phyloP scores from a whole-genome alignment of 176 grass and related monocot genomes.

The Zizania latifolia region DNA sequence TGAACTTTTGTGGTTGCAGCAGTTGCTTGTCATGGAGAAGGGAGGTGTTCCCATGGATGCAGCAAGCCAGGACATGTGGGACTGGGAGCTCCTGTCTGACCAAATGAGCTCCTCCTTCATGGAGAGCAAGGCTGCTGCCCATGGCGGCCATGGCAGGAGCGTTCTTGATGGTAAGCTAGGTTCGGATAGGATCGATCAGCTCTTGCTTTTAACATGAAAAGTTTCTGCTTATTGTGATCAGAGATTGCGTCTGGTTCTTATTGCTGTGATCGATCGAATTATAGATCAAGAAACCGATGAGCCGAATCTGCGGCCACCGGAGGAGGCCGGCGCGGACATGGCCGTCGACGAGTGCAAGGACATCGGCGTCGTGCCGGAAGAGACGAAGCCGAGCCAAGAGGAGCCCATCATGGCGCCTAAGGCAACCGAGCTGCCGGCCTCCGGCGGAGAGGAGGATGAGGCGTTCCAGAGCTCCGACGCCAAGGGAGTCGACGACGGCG shows the following conservation, averaged over 20 bases:
- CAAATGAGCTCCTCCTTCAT: constrained; percentile 20
- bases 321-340: not conserved
- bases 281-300: constrained; percentile 7
- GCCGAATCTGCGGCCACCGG: not conserved
- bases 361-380: constrained; percentile 36
- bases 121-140: not conserved
- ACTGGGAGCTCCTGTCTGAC: constrained; percentile 87
- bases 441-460: constrained; percentile 14
- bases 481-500: not conserved
- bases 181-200: not conserved
- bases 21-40: constrained; percentile 27
- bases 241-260: not conserved
- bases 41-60: constrained; percentile 8
- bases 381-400: constrained; percentile 8
- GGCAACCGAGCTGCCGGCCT: not conserved
- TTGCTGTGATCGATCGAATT: not conserved
- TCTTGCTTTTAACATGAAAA: not conserved
- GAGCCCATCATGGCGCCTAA: not conserved
- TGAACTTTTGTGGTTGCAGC: not conserved
- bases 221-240: not conserved
- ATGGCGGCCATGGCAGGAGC: not conserved
- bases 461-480: not conserved
- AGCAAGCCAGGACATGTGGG: constrained; percentile 52
- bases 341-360: constrained; percentile 49
- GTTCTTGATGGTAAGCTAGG: not conserved